phyloP scores from a whole-genome alignment of 2,329 filamentous ascomycete species.

The Ascochyta viciae-villosae region DNA sequence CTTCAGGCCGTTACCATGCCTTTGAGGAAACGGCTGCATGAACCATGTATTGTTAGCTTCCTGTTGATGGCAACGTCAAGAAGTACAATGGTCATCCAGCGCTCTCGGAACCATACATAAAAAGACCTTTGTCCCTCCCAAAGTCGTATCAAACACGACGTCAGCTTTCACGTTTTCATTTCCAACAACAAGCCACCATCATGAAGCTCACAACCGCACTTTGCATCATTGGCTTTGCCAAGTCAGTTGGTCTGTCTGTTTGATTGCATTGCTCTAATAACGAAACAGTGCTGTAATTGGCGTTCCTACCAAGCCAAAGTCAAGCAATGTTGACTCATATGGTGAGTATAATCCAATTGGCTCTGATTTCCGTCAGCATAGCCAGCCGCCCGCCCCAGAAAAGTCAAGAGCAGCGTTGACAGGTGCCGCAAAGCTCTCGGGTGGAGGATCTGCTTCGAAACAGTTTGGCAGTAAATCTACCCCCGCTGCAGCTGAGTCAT shows the following conservation, averaged over 20 bases:
- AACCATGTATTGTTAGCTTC: neutral
- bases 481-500: too few relatives aligned
- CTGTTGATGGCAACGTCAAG: neutral
- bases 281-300: neutral
- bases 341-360: neutral
- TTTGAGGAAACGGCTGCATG: neutral
- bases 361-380: too few relatives aligned
- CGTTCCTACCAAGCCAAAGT: neutral
- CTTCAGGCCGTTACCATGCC: neutral
- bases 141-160: neutral
- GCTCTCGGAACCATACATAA: neutral
- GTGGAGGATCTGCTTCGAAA: too few relatives aligned
- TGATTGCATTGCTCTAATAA: neutral
- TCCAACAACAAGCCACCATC: constrained; percentile 11
- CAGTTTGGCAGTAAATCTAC: too few relatives aligned
- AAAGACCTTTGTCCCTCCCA: neutral
- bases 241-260: constrained; percentile 16
- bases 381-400: too few relatives aligned
- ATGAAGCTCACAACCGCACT: constrained; percentile 39
- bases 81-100: neutral
- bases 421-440: too few relatives aligned
- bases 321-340: neutral
- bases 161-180: constrained; percentile 6
- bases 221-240: constrained; percentile 27
- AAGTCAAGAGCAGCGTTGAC: too few relatives aligned